Conservation (phyloP, 257 asterid genomes). For the Cruciata laevipes region DNA sequence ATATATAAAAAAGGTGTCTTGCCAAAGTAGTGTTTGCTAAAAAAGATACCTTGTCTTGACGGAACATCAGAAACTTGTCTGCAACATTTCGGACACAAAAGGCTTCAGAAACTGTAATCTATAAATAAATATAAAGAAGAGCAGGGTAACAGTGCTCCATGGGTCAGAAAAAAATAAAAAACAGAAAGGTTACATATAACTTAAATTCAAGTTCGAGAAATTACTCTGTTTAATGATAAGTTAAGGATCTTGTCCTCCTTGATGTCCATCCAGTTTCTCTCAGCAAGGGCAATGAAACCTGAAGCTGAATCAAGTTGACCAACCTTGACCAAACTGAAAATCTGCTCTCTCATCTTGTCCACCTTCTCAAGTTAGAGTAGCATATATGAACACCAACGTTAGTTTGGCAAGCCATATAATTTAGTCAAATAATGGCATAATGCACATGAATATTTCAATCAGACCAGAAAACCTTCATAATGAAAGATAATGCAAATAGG, state of each 20-base stretch:
- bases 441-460: neutral
- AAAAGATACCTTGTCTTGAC: neutral
- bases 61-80: neutral
- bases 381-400: neutral
- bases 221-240: neutral
- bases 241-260: constrained; percentile 7
- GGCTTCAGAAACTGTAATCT: neutral
- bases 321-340: neutral
- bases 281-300: neutral
- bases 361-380: neutral
- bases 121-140: neutral
- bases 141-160: neutral
- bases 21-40: neutral
- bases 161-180: too few relatives aligned
- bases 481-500: neutral
- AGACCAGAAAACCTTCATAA: neutral
- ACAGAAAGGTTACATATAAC: neutral
- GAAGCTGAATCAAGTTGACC: neutral
- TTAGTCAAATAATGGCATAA: neutral
- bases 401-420: neutral
- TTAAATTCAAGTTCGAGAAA: neutral
- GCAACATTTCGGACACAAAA: neutral
- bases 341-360: neutral
- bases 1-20: neutral
- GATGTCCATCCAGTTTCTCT: neutral